Evolutionary conservation across 148 eudicot species (phyloP), one percentile per base, ranked within the genome.

Genomic region (Heliosperma pusillum): DNA sequence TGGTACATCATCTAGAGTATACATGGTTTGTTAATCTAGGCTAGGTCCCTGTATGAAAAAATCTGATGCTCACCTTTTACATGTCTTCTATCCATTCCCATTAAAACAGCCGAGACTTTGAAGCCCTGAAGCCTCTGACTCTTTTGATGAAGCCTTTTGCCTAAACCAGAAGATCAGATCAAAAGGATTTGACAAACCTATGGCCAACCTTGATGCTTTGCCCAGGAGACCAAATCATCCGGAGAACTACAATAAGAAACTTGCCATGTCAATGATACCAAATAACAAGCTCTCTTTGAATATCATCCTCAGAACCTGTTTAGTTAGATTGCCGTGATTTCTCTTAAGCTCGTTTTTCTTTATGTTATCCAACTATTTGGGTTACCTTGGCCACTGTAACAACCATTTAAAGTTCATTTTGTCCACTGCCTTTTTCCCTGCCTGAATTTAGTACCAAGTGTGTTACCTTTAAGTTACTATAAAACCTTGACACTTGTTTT

Each of bases 91-190:
- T 84, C 87, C 88, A 82, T 91, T 83, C 91, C 94, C 85, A 52
- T 80, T 75, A 74, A 86, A 91, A 90, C 97, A 92, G 95, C 97
- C 85, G 89, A 87, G 83, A 86, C 86, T 86, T 78, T 77, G 86
- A 92, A 93, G 87, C 93, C 93, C 87, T 80, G 95, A 89, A 87
- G 97, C 90, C 89, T 83, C 85, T 75, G 90, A 82, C 90, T 81
- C 79, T 80, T 85, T 81, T 80, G 91, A 84, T 78, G 91, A 88
- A 86, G 97, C 95, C 93, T 82, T 85, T 78, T 80, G 89, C 91
- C 96, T 86, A 83, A 91, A 89, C 97, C 90, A 72, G 98, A 87
- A 84, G 98, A 86, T 91, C 95, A 89, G 92, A 83, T 89, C 97
- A 86, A 80, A 81, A 75, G 86, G 82, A 82, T 79, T 86, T 85